Evolutionary conservation across 2,329 filamentous ascomycete genomes (phyloP), one percentile per base, ranked within the genome.

Genomic region (Metarhizium guizhouense): DNA sequence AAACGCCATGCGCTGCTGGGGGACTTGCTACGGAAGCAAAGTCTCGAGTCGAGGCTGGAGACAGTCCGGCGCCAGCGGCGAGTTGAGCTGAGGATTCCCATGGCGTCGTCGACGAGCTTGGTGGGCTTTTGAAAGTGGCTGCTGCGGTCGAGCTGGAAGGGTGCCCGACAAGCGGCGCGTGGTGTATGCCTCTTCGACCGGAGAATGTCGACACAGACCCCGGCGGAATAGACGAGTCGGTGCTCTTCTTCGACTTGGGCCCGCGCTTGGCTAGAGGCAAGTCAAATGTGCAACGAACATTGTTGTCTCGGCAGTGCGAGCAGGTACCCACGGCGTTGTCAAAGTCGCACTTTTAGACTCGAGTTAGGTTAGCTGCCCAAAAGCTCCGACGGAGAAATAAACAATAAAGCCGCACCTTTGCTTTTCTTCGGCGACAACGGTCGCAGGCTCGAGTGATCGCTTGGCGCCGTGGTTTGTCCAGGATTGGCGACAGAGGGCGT

Each of bases 261-360:
- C 72, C 72, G 54, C 72, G 64, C 59, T 69, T 63, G 10, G 66
- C 70, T 38, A 72, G 59, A 34, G 72, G 72, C 51, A 73, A 52
- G 48, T 73, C 60, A 57, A 74, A 74, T 3, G 65, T 71, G 57
- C 72, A 74, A 56, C 60, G 56, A 52, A 63, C 61, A 7, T 62
- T 64, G 34, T 66, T 65, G 51, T 68, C 61, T 29, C 64, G 66
- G 59, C 72, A 74, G 47, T 65, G 66, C 29, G 64, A 65, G 56
- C 69, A 71, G 54, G 62, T 61, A 13, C 57, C 57, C 36, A 56
- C 59, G 1, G 59, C 49, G 30, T 58, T 58, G 47, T 60, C 52
- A 55, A 63, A 64, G 58, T 70, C 60, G 48, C 68, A 70, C 68
- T 70, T 11, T 6, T 18, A 25, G 25, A 25, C 25, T 25, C 25